Evolutionary conservation across 2,329 filamentous ascomycete species (phyloP).

Genomic region (Alternaria sp.): DNA sequence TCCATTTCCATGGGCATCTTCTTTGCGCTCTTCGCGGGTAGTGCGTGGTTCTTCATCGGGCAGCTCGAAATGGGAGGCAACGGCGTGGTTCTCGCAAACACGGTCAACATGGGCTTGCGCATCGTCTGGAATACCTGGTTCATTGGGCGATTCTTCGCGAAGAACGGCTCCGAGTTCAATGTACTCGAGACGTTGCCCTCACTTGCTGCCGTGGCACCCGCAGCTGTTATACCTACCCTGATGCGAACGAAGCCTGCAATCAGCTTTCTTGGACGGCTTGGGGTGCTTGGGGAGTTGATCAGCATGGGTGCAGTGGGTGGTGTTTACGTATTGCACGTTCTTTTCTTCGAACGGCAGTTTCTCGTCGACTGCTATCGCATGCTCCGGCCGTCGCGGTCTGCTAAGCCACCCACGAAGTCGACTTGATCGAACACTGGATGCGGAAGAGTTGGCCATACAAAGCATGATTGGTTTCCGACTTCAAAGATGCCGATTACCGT

Average conservation of each 20-base stretch:
- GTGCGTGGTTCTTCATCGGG: conserved; percentile 77
- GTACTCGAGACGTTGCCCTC: conserved; percentile 28
- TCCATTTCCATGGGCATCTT: conserved; percentile 85
- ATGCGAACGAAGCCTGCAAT: conserved; percentile 39
- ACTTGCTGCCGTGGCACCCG: conserved; percentile 44
- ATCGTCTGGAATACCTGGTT: conserved; percentile 82
- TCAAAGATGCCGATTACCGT: neutral
- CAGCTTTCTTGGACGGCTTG: conserved; percentile 41
- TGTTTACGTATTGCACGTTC: conserved; percentile 43
- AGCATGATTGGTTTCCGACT: neutral
- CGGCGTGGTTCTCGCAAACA: conserved; percentile 86
- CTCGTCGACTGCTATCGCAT: conserved; percentile 44
- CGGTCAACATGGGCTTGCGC: conserved; percentile 85
- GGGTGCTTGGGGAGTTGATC: conserved; percentile 52
- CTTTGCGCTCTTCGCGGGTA: conserved; percentile 74
- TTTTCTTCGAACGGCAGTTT: conserved; percentile 42
- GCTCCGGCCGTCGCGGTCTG: conserved; percentile 27
- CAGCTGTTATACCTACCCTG: conserved; percentile 46
- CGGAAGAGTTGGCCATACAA: neutral
- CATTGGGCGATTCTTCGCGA: conserved; percentile 58
- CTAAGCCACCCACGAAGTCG: neutral
- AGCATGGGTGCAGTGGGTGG: conserved; percentile 47
- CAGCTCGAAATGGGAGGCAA: conserved; percentile 73
- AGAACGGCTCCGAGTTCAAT: conserved; percentile 25
- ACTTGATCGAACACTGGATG: neutral